Evolutionary conservation across 2,329 filamentous ascomycete species (phyloP).

Genomic region (Penicillium sp.): DNA sequence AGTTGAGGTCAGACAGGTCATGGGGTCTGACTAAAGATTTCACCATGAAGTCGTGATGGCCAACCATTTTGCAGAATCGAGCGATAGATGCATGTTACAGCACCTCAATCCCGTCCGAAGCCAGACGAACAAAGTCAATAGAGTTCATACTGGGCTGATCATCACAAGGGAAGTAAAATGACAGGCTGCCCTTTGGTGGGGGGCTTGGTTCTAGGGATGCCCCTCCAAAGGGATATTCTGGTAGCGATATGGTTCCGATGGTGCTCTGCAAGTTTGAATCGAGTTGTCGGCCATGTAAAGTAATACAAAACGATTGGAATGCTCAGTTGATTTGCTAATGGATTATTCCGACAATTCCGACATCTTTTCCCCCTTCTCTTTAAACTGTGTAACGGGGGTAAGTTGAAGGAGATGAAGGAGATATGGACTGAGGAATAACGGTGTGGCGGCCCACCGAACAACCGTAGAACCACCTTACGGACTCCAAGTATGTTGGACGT

Average conservation of each 20-base stretch:
- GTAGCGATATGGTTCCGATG: neutral
- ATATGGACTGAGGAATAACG: constrained; percentile 2
- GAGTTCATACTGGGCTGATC: constrained; percentile 1
- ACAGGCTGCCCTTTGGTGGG: neutral
- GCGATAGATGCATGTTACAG: neutral
- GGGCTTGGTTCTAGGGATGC: constrained; percentile 1
- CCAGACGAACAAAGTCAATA: neutral
- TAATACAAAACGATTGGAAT: neutral
- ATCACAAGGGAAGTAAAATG: constrained; percentile 1
- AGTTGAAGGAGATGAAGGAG: no score
- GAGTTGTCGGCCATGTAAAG: neutral
- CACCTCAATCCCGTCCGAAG: neutral
- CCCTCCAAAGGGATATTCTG: constrained; percentile 6
- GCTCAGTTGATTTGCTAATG: constrained; percentile 3
- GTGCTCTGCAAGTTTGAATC: neutral
- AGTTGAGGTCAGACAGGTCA: constrained; percentile 10
- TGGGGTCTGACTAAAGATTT: constrained; percentile 4
- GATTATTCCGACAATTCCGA: neutral
- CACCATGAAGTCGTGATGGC: neutral
- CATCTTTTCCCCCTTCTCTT: neutral
- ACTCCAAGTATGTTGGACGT: neutral
- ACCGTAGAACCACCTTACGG: constrained; percentile 1
- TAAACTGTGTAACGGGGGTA: constrained; percentile 1
- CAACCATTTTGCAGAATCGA: constrained; percentile 6
- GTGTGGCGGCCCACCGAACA: constrained; percentile 3